phyloP scores from a whole-genome alignment of 2,329 filamentous ascomycete genomes.

The Exophiala phaeomuriformis region DNA sequence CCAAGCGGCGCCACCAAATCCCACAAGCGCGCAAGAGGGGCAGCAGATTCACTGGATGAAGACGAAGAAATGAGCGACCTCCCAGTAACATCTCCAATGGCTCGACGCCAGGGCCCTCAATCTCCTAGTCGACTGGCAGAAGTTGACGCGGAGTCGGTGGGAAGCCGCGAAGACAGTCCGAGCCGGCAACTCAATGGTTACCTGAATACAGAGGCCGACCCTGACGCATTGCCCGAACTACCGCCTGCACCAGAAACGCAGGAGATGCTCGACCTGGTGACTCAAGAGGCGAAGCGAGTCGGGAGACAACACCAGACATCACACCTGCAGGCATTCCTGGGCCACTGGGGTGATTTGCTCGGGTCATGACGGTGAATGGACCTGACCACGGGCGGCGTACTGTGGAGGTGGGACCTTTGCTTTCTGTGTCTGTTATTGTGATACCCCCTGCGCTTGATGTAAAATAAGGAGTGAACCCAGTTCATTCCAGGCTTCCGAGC shows the following conservation, averaged over 20 bases:
- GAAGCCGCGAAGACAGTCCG: constrained; percentile 25
- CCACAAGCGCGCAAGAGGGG: constrained; percentile 37
- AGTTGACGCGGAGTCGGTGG: constrained; percentile 15
- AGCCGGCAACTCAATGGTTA: constrained; percentile 28
- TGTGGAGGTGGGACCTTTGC: constrained; percentile 5
- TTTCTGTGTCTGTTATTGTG: constrained; percentile 15
- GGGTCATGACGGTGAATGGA: not conserved
- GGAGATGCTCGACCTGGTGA: constrained; percentile 26
- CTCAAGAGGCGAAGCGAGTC: constrained; percentile 24
- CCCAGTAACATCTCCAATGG: constrained; percentile 30
- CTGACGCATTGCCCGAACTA: constrained; percentile 23
- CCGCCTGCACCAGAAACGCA: constrained; percentile 26
- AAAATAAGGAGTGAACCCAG: not conserved
- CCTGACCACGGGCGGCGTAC: constrained; percentile 1
- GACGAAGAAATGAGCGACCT: constrained; percentile 30
- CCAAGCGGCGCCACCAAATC: constrained; percentile 39
- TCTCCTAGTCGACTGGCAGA: constrained; percentile 14
- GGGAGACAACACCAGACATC: constrained; percentile 25
- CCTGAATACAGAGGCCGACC: constrained; percentile 6
- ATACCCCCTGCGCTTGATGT: constrained; percentile 19
- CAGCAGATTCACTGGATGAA: constrained; percentile 28
- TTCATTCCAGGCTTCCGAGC: not conserved
- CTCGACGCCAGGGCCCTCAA: constrained; percentile 23
- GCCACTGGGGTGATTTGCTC: constrained; percentile 19
- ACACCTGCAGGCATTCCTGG: constrained; percentile 25